Percentiles rank a stretch among this genome's conserved stretches.
phyloP scores from a whole-genome alignment of 106 monocot genomes.

The Triglochin maritima region DNA sequence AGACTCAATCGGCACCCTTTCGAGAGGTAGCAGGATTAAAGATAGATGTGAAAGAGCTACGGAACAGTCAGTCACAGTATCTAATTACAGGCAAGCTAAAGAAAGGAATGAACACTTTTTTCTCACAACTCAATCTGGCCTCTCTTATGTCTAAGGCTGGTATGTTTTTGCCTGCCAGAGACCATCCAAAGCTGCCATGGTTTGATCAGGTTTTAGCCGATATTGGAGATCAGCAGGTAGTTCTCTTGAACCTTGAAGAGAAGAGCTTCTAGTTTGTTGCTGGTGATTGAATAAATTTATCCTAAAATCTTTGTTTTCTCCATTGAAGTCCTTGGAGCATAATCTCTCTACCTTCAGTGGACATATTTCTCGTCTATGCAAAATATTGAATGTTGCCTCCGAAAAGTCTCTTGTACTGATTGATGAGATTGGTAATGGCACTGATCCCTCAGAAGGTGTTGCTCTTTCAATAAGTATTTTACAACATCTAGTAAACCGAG shows the following conservation, averaged over 20 bases:
- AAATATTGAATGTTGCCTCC: slow-evolving; percentile 53
- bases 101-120: no score
- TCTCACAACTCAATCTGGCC: no score
- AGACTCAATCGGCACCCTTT: no score
- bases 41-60: no score
- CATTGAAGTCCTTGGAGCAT: slow-evolving; percentile 84
- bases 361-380: slow-evolving; percentile 69
- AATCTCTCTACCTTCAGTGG: slow-evolving; percentile 85
- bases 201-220: slow-evolving; percentile 81
- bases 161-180: slow-evolving; percentile 56
- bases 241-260: slow-evolving; percentile 15
- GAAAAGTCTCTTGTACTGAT: slow-evolving; percentile 63
- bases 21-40: no score
- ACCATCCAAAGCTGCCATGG: slow-evolving; percentile 61
- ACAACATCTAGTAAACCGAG: slow-evolving; percentile 42
- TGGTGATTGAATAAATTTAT: slow-evolving; percentile 19
- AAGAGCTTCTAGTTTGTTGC: slow-evolving; percentile 13
- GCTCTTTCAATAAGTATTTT: slow-evolving; percentile 82
- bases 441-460: slow-evolving; percentile 87
- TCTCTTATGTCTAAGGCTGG: slow-evolving; percentile 88
- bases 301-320: slow-evolving; percentile 38
- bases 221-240: slow-evolving; percentile 93
- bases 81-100: no score
- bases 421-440: slow-evolving; percentile 84
- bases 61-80: no score